Base-by-base conservation (phyloP, 805 yeast genomes). In the Maudiozyma barnettii region DNA sequence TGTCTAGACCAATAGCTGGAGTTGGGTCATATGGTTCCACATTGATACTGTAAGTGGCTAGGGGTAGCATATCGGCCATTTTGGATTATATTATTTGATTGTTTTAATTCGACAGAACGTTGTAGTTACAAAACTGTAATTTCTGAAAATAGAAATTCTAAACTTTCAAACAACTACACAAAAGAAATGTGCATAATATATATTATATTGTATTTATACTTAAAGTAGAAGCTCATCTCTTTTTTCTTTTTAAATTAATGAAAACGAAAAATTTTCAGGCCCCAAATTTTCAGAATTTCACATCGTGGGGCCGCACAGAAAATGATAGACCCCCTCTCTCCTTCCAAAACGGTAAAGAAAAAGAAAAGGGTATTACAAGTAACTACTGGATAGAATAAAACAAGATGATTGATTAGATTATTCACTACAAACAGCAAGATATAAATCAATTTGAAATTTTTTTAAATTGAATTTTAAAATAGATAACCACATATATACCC, bases 1-100 rank as follows among this genome's bases (percentile, higher is more conserved):
- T 81, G 50, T 84, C 95, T 50, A 80, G 83, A 54, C 83, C 86
- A 63, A 86, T 79, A 50, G 96, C 95, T 45, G 89, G 89, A 39
- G 81, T 81, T 56, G 96, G 95, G 57, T 78, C 73, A 64, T 84
- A 93, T 58, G 99, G 99, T 67, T 77, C 74, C 54, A 91, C 76
- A 58, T 85, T 88, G 68, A 88, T 75, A 73, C 83, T 83, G 74
- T 81, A 90, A 18, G 96, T 81, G 54, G 95, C 83, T 66, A 90
- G 72, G 53, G 98, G 97, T 54, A 85, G 68, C 67, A 88, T 69
- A 47, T 76, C 74, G 56, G 93, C 71, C 95, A 84, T 84, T 50
- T 35, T 58, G 23, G 16, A 22, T 16, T 16, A 22, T 14, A 4
- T 26, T 43, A 36, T 18, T 36, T 36, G 5, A 18, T 18, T 36